These are phyloP conservation scores for Leishmania tarentolae DNA, from an alignment of 208 protist species.

Conservation along the genomic window DNA sequence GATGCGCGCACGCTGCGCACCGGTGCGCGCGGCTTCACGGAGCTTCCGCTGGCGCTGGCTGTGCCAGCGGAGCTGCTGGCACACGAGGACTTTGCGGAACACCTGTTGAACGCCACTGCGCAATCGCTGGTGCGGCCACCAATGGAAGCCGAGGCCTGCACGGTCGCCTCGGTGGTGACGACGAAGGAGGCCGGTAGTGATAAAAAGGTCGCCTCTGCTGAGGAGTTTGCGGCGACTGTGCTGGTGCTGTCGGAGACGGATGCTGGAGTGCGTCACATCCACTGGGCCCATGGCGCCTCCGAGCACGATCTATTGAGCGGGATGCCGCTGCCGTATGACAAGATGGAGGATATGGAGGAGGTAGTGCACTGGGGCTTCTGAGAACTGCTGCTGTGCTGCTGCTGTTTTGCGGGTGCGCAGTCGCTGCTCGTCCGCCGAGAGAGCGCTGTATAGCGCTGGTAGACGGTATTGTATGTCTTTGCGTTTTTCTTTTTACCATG, in stretches of 20 bases:
- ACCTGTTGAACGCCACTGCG: constrained; percentile 4
- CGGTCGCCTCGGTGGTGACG: background rate
- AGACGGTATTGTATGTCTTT: no score
- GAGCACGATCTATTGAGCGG: constrained; percentile 22
- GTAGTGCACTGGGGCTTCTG: constrained; percentile 11
- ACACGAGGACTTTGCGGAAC: constrained; percentile 20
- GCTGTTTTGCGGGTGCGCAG: background rate
- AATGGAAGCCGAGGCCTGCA: constrained; percentile 6
- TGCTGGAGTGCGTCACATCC: constrained; percentile 8
- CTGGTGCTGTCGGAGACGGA: constrained; percentile 23
- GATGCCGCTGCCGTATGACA: constrained; percentile 21
- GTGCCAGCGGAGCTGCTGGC: constrained; percentile 21
- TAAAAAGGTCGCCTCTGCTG: background rate
- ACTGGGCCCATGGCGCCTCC: constrained; percentile 27
- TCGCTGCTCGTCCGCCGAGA: no score
- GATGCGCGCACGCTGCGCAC: constrained; percentile 18
- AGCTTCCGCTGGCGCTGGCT: constrained; percentile 18
- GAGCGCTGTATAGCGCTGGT: no score
- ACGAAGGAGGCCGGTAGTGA: background rate
- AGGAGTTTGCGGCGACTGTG: constrained; percentile 13
- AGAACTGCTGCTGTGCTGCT: background rate
- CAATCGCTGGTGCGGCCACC: constrained; percentile 12
- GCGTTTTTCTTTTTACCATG: no score
- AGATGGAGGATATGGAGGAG: constrained; percentile 10
- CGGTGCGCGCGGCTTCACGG: constrained; percentile 16